These are phyloP conservation scores for Aspergillus sp. DNA, from an alignment of 2,329 filamentous ascomycete species.

Conservation along the genomic window DNA sequence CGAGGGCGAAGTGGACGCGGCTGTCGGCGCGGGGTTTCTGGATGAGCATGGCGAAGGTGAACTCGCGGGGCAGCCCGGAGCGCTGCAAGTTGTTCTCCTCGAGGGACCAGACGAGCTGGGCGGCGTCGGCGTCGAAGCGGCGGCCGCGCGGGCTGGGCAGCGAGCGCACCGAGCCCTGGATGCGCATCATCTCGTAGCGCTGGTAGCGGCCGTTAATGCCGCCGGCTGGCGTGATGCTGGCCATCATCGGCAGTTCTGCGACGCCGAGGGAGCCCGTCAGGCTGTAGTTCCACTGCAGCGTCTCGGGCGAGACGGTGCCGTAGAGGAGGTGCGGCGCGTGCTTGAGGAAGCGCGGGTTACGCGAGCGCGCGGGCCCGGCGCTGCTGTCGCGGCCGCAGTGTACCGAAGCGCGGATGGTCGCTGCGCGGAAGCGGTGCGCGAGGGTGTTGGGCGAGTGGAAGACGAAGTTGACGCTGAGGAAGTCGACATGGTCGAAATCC, in stretches of 20 bases:
- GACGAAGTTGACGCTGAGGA: conserved; percentile 50
- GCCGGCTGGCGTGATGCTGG: conserved; percentile 42
- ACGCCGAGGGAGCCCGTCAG: conserved; percentile 47
- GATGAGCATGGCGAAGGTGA: conserved; percentile 51
- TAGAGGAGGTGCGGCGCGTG: conserved; percentile 52
- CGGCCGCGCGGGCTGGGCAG: conserved; percentile 33
- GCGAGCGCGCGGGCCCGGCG: neutral
- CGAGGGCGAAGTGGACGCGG: conserved; percentile 37
- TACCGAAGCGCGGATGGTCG: conserved; percentile 41
- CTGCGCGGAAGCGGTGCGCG: conserved; percentile 48
- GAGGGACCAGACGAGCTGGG: conserved; percentile 50
- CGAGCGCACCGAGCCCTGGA: conserved; percentile 47
- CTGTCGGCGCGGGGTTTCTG: conserved; percentile 43
- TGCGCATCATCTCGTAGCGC: conserved; percentile 50
- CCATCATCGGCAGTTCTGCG: conserved; percentile 42
- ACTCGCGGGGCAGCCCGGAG: conserved; percentile 50
- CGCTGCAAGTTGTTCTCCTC: conserved; percentile 49
- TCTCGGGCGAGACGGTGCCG: conserved; percentile 47
- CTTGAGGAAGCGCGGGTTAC: conserved; percentile 43
- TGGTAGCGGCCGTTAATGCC: conserved; percentile 42
- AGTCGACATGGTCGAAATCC: conserved; percentile 45
- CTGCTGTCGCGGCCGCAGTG: conserved; percentile 6
- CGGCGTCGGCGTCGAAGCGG: conserved; percentile 42
- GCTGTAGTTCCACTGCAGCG: conserved; percentile 49
- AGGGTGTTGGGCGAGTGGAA: conserved; percentile 45